phyloP scores from a whole-genome alignment of 495 filamentous ascomycete genomes.

The Elasticomyces elasticus region DNA sequence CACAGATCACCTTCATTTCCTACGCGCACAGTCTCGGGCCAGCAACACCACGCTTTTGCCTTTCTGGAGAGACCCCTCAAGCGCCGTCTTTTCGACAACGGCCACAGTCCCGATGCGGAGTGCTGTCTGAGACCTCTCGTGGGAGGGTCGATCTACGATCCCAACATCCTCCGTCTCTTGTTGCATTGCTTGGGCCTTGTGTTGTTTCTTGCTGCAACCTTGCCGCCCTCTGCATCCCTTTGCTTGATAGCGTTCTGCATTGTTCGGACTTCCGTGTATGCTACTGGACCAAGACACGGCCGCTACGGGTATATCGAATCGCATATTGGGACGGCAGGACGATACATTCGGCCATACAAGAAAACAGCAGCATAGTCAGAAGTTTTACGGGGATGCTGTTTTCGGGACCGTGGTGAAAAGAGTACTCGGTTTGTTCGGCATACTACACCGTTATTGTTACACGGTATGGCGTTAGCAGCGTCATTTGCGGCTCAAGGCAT shows the following conservation, averaged over 20 bases:
- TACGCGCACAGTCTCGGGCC: conserved; percentile 14
- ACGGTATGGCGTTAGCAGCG: conserved; percentile 13
- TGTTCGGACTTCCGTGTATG: background rate
- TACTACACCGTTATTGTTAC: background rate
- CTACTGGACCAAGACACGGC: background rate
- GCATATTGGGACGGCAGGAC: background rate
- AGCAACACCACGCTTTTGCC: background rate
- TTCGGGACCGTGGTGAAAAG: background rate
- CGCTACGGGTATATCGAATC: background rate
- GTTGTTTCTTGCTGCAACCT: background rate
- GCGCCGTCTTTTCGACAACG: conserved; percentile 1
- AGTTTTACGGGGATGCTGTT: background rate
- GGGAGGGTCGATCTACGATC: background rate
- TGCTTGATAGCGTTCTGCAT: conserved; percentile 2
- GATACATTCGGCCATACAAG: no score
- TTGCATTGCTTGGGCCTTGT: background rate
- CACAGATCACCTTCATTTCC: conserved; percentile 21
- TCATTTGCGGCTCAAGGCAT: conserved; percentile 19
- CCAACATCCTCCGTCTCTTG: background rate
- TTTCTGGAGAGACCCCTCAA: background rate
- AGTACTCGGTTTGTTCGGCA: background rate
- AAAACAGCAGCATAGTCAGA: no score
- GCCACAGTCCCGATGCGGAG: background rate
- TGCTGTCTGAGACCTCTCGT: background rate
- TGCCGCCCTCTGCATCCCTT: background rate